Conservation (phyloP, 2,329 filamentous ascomycete species). For the Neopestalotiopsis clavispora region DNA sequence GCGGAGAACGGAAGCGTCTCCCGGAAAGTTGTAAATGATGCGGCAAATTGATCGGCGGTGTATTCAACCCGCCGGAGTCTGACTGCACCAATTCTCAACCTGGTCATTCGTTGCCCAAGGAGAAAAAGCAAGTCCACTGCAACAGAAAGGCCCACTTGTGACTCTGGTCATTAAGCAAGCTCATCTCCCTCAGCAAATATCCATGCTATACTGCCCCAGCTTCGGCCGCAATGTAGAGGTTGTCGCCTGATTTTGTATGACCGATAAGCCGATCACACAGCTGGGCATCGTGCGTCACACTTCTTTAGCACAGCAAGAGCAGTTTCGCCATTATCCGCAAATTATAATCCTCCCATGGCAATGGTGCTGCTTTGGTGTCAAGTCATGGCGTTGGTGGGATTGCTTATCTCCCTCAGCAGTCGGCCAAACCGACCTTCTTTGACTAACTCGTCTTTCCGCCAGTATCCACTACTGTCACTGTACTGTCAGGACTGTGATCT, state of each 20-base stretch:
- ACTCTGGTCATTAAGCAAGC: too few species aligned
- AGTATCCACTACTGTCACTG: constrained; percentile 37
- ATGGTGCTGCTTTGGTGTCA: constrained; percentile 32
- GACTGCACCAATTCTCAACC: not conserved
- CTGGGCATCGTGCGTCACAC: too few species aligned
- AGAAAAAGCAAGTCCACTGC: not conserved
- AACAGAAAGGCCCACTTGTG: not conserved
- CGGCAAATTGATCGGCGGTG: not conserved
- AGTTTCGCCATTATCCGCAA: too few species aligned
- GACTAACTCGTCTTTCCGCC: not conserved
- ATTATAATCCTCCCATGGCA: too few species aligned
- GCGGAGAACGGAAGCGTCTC: not conserved
- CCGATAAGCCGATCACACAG: too few species aligned
- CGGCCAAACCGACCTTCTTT: not conserved
- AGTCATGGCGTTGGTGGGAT: constrained; percentile 35
- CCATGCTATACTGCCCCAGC: too few species aligned
- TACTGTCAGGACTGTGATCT: constrained; percentile 31
- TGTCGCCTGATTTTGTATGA: too few species aligned
- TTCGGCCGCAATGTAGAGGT: too few species aligned
- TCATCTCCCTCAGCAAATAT: too few species aligned
- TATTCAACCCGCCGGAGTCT: not conserved
- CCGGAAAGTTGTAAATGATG: not conserved
- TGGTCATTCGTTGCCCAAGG: not conserved
- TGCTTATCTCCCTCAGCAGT: not conserved
- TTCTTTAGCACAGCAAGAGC: too few species aligned